A percentile compares a stretch with the other conserved stretches of the same genome.
Conservation (phyloP, 345 rosid species). For the Euclidium syriacum region DNA sequence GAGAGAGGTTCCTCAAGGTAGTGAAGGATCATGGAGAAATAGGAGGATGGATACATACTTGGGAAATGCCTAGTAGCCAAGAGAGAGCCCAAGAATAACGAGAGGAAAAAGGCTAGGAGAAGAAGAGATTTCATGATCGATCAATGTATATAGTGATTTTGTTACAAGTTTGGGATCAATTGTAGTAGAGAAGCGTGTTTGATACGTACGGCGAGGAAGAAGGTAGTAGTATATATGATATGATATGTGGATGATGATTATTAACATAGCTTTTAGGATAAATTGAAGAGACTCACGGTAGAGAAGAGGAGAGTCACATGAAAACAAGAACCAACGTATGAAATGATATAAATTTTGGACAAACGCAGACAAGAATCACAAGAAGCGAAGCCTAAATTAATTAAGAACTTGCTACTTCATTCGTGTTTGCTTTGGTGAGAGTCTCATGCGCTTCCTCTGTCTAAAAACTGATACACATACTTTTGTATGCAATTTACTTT, state of each 20-base stretch:
- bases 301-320: constrained; percentile 57
- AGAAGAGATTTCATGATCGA: constrained; percentile 20
- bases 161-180: not conserved
- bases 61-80: constrained; percentile 25
- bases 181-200: not conserved
- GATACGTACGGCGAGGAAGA: constrained; percentile 18
- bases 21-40: not conserved
- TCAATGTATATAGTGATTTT: not conserved
- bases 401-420: constrained; percentile 22
- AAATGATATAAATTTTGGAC: constrained; percentile 11
- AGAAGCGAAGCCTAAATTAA: constrained; percentile 12
- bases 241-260: not conserved
- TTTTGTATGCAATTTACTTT: constrained; percentile 24
- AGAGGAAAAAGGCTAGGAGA: constrained; percentile 20
- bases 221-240: constrained; percentile 25
- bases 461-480: constrained; percentile 15
- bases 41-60: constrained; percentile 25
- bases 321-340: constrained; percentile 31
- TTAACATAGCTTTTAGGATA: constrained; percentile 30
- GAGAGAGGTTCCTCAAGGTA: constrained; percentile 31
- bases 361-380: constrained; percentile 10
- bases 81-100: constrained; percentile 24
- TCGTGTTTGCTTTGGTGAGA: constrained; percentile 25
- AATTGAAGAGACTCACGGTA: constrained; percentile 87
- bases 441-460: constrained; percentile 36